Conservation (phyloP, 805 yeast species). For the Candida pini region DNA sequence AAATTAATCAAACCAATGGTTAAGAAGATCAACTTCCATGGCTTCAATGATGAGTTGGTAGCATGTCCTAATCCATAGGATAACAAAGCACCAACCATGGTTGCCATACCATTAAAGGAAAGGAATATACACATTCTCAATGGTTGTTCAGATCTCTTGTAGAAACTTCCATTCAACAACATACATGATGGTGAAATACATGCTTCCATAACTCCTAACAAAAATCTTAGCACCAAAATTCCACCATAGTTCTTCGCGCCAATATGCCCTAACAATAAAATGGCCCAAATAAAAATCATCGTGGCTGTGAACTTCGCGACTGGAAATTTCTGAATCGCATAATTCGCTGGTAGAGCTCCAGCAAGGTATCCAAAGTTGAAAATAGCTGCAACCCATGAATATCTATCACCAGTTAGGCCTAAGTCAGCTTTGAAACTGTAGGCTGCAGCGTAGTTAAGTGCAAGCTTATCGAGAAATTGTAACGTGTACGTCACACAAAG, state of each 20-base stretch:
- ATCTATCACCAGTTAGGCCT: slow-evolving; percentile 33
- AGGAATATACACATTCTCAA: slow-evolving; percentile 19
- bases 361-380: slow-evolving; percentile 46
- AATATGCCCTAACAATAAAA: slow-evolving; percentile 44
- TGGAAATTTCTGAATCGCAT: slow-evolving; percentile 31
- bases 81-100: slow-evolving; percentile 9
- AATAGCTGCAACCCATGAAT: slow-evolving; percentile 48
- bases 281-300: slow-evolving; percentile 41
- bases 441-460: slow-evolving; percentile 36
- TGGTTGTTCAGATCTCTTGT: slow-evolving; percentile 23
- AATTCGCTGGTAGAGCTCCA: slow-evolving; percentile 41
- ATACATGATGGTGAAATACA: slow-evolving; percentile 29
- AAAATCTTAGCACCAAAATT: slow-evolving; percentile 39
- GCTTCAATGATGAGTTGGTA: slow-evolving; percentile 6
- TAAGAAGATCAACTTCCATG: slow-evolving; percentile 41
- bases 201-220: slow-evolving; percentile 39
- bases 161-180: slow-evolving; percentile 27
- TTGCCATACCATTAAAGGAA: slow-evolving; percentile 17
- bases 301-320: slow-evolving; percentile 31
- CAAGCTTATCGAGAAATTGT: slow-evolving; percentile 31
- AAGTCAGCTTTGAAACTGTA: slow-evolving; percentile 34
- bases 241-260: slow-evolving; percentile 39
- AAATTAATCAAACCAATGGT: slow-evolving; percentile 38
- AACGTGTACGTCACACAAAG: slow-evolving; percentile 37
- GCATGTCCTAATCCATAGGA: slow-evolving; percentile 9